Evolutionary conservation across 2,329 filamentous ascomycete genomes (phyloP).

Genomic region (Colletotrichum sp.): DNA sequence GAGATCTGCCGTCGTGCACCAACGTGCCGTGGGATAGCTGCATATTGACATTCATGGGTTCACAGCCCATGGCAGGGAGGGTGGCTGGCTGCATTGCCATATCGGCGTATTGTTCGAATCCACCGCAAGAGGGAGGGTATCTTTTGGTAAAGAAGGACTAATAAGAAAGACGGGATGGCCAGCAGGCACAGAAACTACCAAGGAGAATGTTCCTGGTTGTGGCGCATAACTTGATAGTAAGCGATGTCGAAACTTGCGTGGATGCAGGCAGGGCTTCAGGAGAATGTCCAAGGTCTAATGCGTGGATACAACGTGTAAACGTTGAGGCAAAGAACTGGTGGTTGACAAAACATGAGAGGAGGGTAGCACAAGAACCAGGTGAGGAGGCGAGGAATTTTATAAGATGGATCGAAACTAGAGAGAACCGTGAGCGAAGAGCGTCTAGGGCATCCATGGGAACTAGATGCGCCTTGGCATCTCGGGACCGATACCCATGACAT

Average conservation of each 20-base stretch:
- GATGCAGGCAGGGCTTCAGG: neutral
- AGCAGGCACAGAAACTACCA: neutral
- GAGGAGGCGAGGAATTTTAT: conserved; percentile 17
- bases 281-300: neutral
- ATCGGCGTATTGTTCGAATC: neutral
- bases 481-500: conserved; percentile 17
- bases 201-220: neutral
- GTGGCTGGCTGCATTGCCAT: neutral
- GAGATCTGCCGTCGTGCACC: conserved; percentile 12
- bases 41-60: conserved; percentile 5
- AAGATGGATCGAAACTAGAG: conserved; percentile 7
- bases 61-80: neutral
- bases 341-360: neutral
- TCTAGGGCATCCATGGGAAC: neutral
- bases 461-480: conserved; percentile 10
- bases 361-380: neutral
- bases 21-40: conserved; percentile 17
- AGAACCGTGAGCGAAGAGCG: neutral
- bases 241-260: neutral
- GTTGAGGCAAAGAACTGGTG: neutral
- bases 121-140: neutral
- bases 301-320: neutral
- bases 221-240: conserved; percentile 1
- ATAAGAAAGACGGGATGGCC: neutral
- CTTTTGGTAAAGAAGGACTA: neutral